These are phyloP conservation scores for Phlebiopsis flavidoalba DNA, from an alignment of 768 basidiomycete genomes.

Conservation along the genomic window DNA sequence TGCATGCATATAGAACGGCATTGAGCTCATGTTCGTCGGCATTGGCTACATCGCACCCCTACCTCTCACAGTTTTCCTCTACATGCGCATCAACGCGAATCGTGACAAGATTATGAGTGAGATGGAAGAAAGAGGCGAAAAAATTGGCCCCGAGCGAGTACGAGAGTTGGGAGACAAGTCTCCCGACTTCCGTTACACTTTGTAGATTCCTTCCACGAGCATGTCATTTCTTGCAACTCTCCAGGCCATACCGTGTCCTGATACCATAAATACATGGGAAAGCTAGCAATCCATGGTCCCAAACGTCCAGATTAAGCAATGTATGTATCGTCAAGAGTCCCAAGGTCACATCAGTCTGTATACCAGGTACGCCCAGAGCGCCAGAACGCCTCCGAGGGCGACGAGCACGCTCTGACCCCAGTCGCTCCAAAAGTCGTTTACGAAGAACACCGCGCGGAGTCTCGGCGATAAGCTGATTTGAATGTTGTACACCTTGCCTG, in stretches of 20 bases:
- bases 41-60: conserved; percentile 53
- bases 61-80: conserved; percentile 43
- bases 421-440: conserved; percentile 70
- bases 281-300: no score
- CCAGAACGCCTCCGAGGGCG: conserved; percentile 4
- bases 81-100: conserved; percentile 50
- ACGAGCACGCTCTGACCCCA: conserved; percentile 24
- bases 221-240: no score
- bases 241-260: no score
- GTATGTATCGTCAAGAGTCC: background rate
- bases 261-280: no score
- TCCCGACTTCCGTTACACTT: conserved; percentile 56
- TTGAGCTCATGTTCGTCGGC: conserved; percentile 65
- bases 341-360: background rate
- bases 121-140: conserved; percentile 24
- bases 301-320: no score
- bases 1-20: conserved; percentile 38
- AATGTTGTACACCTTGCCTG: conserved; percentile 45
- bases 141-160: conserved; percentile 22
- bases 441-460: conserved; percentile 40
- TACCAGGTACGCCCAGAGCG: conserved; percentile 10
- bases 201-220: conserved; percentile 17
- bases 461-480: conserved; percentile 53
- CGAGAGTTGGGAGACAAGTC: conserved; percentile 52
- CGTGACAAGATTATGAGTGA: conserved; percentile 42